Conservation (phyloP, 352 stramenopile species). For the Peronospora farinosa region DNA sequence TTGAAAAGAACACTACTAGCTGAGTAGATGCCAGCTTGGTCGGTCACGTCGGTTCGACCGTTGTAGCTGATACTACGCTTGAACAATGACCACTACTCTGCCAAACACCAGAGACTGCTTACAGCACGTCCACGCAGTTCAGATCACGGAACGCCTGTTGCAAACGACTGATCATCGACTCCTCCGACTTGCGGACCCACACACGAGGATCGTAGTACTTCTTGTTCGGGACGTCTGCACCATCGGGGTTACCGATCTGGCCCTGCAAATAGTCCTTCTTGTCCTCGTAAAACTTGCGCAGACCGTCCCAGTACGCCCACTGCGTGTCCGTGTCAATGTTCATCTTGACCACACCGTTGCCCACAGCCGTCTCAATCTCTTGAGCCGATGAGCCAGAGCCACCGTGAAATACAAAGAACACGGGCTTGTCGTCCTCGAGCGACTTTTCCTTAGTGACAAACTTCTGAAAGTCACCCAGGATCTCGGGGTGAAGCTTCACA, state of each 20-base stretch:
- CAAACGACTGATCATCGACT: slow-evolving; percentile 90
- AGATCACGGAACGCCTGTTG: slow-evolving; percentile 90
- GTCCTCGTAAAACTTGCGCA: slow-evolving; percentile 96
- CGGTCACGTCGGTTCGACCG: neutral
- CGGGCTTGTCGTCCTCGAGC: slow-evolving; percentile 88
- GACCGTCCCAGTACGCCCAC: slow-evolving; percentile 98
- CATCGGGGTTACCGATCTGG: slow-evolving; percentile 98
- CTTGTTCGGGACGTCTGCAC: slow-evolving; percentile 98
- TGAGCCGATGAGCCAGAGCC: slow-evolving; percentile 93
- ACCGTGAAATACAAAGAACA: slow-evolving; percentile 99
- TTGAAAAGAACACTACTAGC: slow-evolving; percentile 12
- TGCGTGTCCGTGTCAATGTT: slow-evolving; percentile 99
- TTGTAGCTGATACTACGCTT: slow-evolving; percentile 10
- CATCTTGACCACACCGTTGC: slow-evolving; percentile 98
- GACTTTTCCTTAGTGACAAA: slow-evolving; percentile 65
- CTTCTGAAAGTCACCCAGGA: slow-evolving; percentile 95
- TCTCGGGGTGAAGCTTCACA: slow-evolving; percentile 96
- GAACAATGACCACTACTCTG: slow-evolving; percentile 3
- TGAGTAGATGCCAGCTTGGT: neutral
- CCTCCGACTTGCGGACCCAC: slow-evolving; percentile 95
- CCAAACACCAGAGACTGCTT: slow-evolving; percentile 9
- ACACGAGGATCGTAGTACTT: slow-evolving; percentile 99
- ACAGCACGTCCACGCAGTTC: slow-evolving; percentile 53
- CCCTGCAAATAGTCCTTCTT: slow-evolving; percentile 97
- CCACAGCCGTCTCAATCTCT: slow-evolving; percentile 95